Base-by-base conservation (phyloP, 2,329 filamentous ascomycete genomes). In the Mycosphaerella sp. region DNA sequence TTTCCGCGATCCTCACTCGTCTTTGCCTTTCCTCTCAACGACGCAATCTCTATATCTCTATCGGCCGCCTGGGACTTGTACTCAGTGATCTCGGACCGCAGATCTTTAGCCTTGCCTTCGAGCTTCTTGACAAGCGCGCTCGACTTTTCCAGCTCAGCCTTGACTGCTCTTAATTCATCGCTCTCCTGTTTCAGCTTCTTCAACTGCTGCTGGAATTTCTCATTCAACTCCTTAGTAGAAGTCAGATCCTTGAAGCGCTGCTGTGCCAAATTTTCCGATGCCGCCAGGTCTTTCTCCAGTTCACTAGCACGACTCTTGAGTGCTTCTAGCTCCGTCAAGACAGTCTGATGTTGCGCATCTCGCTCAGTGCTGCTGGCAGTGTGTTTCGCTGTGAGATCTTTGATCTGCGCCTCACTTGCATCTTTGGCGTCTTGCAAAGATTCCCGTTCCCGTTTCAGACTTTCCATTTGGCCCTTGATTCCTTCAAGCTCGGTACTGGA, bases 121-220 rank as follows among this genome's bases (percentile, higher is more conserved):
- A 95, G 76, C n/a, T 80, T 79, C 56, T 83, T 83, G 6, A 97
- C 70, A 60, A 91, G 86, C 2, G 74, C 71, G 3, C 73, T 77
- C 60, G 80, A 81, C 59, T 75, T 77, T 0, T 79, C 76, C 1
- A 96, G 77, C 57, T 95, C 88, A 45, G 91, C 86, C 66, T 86
- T 92, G 2, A 81, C 79, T 0, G 76, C 77, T 69, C 89, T 91
- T 34, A 97, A 76, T 40, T 84, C 80, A 0, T 81, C 80, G 31
- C 87, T 84, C 63, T 97, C 91, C 46, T 85, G 82, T 6, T 89
- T 83, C 17, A 97, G 77, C 43, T 76, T 84, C 68, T 85, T 86
- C 23, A 97, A 75, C 70, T 98, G 92, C 0, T 89, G 87, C 66
- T 96, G 91, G 0, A 87, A 81, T 68, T 93, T 95, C 61, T 90